Evolutionary conservation across 495 filamentous ascomycete genomes (phyloP), one percentile per base, ranked within the genome.

Genomic region (Pyronema domesticum): DNA sequence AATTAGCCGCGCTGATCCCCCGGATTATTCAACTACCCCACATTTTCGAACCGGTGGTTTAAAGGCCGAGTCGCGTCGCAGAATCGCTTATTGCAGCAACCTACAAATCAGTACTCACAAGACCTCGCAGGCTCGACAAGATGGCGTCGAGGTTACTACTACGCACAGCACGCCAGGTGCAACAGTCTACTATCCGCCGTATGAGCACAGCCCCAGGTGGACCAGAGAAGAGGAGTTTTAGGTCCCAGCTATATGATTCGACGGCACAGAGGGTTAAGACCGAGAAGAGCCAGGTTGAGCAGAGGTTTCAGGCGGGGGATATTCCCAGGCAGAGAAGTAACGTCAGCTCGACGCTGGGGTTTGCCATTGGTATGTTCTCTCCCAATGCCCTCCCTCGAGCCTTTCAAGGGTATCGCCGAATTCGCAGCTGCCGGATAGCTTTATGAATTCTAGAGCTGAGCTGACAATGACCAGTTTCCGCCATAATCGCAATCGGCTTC

Each of bases 201-300:
- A 10, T 19, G 17, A 14, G 45, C 17, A 19, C 45, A 47, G 9
- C 10, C 6, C 17, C 45, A 3, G 17, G 45, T 19, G 17, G 23
- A 47, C 45, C 47, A 3, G 30, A 50, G 56, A 62, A 69, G 19
- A 61, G 68, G 44, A 76, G 78, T 3, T 95, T 98, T 72, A 79
- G 84, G 58, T 83, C 80, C 14, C 91, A 98, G 71, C 71, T 98
- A 55, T 88, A 86, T 55, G 79, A 91, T 61, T 93, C 85, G 59
- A 89, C 89, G 35, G 72, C 77, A 52, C 72, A 80, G 60, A 80
- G 91, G 9, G 69, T 95, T 53, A 73, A 81, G 62, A 72, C 80
- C 19, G 89, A 98, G 67, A 73, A 76, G 43, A 77, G 74, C 10
- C 80, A 88, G 58, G 78, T 83, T 53, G 74, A 76, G 58, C 74